Evolutionary conservation across 192 early-diverging fungal species (phyloP).

Genomic region (Chytriomyces sp.): DNA sequence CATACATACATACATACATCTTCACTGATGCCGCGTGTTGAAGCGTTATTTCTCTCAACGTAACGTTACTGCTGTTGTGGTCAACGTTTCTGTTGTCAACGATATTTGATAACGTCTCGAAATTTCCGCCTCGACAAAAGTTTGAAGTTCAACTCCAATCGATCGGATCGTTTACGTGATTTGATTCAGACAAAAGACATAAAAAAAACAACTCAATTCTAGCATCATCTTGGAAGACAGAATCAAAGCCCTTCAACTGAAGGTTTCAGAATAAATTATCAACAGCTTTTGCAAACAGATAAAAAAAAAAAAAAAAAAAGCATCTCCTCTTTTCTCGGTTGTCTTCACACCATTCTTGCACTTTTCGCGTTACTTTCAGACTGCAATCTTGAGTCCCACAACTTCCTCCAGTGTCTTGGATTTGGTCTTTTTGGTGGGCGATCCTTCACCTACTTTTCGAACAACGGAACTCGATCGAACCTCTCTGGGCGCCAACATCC

Average conservation of each 20-base stretch:
- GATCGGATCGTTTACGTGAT: too few species aligned
- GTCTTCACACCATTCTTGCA: too few species aligned
- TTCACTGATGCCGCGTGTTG: too few species aligned
- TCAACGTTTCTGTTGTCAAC: too few species aligned
- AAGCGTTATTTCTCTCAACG: too few species aligned
- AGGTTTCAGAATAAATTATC: neutral
- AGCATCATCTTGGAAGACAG: neutral
- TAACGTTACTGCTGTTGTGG: too few species aligned
- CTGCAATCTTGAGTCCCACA: neutral
- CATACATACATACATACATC: too few species aligned
- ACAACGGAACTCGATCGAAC: constrained; percentile 10
- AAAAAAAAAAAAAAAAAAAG: neutral
- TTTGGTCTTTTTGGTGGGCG: constrained; percentile 17
- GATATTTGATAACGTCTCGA: too few species aligned
- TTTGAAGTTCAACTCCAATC: too few species aligned
- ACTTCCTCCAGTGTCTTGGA: neutral
- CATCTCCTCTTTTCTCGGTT: neutral
- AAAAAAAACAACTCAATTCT: too few species aligned
- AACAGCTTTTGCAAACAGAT: neutral
- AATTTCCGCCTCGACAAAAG: too few species aligned
- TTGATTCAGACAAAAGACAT: too few species aligned
- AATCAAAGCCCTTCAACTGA: neutral
- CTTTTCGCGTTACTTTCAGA: neutral
- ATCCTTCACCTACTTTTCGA: constrained; percentile 5
- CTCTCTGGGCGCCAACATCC: neutral